Evolutionary conservation across 345 rosid species (phyloP), one percentile per base, ranked within the genome.

Genomic region (Psidium guajava): DNA sequence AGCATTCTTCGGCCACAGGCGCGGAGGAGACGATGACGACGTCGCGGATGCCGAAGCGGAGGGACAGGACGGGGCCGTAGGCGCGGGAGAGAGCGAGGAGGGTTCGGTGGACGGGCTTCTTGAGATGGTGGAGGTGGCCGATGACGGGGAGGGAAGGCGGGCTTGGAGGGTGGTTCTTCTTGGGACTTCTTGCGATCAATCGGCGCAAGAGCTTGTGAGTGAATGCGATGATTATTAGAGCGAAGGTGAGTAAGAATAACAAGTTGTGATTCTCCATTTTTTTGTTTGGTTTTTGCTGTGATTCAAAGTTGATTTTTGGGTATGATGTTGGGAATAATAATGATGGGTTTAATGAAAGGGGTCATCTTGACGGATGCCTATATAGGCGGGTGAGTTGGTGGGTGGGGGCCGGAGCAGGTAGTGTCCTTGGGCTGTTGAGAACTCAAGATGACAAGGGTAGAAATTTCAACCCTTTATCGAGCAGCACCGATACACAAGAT

Each of bases 51-150:
- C 92, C 93, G 13, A 93, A 59, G 36, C 74, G 86, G 84, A 93
- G 93, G 51, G 86, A 89, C 54, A 87, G 80, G 82, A 91, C 75
- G 1, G 88, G 90, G 49, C 92, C 94, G 22, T 91, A 89, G 6
- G 87, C 85, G 25, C 86, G 77, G 4, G 93, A 90, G 36, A 93
- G 91, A 5, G 73, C 61, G 13, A 82, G 81, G 49, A 92, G 82
- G 8, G 85, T 61, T 12, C 88, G 86, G 83, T 92, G 91, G 55
- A 89, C 59, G 21, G 93, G 95, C 24, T 86, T 85, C 64, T 87
- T 91, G 6, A 93, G 85, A 83, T 90, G 91, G 87, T 90, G 91
- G 61, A 94, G 91, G 82, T 94, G 95, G 7, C 96, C 96, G 6
- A 94, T 56, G n/a, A 94, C 18, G 12, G 95, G 94, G 15, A 90